Conservation (phyloP, 805 yeast genomes). For the Isabelozyma pseudorhagii region DNA sequence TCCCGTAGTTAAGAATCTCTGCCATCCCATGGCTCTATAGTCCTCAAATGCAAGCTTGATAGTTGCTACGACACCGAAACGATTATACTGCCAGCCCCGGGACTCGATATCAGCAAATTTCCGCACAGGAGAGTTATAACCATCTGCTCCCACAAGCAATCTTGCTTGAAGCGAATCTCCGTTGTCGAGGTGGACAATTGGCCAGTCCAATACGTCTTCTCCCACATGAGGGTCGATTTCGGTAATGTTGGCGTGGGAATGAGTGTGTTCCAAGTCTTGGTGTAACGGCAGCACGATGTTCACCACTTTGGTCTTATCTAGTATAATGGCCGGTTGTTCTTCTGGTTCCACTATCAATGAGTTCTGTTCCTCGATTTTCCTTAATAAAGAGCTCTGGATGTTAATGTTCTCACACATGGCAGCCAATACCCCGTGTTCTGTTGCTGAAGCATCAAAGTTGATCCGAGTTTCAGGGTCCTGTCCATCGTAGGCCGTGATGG, state of each 20-base stretch:
- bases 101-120: slow-evolving; percentile 76
- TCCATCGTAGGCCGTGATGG: slow-evolving; percentile 85
- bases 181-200: slow-evolving; percentile 61
- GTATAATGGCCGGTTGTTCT: slow-evolving; percentile 32
- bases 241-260: slow-evolving; percentile 10
- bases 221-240: slow-evolving; percentile 15
- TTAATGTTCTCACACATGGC: slow-evolving; percentile 89
- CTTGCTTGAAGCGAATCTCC: slow-evolving; percentile 68
- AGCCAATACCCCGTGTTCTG: slow-evolving; percentile 44
- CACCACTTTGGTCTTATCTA: slow-evolving; percentile 67
- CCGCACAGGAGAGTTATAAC: slow-evolving; percentile 90
- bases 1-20: slow-evolving; percentile 85
- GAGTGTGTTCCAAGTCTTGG: slow-evolving; percentile 7
- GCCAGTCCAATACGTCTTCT: slow-evolving; percentile 58
- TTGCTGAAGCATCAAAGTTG: slow-evolving; percentile 62
- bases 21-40: slow-evolving; percentile 80
- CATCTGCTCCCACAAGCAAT: slow-evolving; percentile 92
- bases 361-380: slow-evolving; percentile 36
- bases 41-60: slow-evolving; percentile 72
- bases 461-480: slow-evolving; percentile 58
- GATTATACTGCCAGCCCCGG: slow-evolving; percentile 87
- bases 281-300: slow-evolving; percentile 34
- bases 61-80: slow-evolving; percentile 93
- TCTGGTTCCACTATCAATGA: slow-evolving; percentile 11
- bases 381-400: slow-evolving; percentile 70